phyloP scores from a whole-genome alignment of 805 yeast species.

The Lipomyces japonicus region DNA sequence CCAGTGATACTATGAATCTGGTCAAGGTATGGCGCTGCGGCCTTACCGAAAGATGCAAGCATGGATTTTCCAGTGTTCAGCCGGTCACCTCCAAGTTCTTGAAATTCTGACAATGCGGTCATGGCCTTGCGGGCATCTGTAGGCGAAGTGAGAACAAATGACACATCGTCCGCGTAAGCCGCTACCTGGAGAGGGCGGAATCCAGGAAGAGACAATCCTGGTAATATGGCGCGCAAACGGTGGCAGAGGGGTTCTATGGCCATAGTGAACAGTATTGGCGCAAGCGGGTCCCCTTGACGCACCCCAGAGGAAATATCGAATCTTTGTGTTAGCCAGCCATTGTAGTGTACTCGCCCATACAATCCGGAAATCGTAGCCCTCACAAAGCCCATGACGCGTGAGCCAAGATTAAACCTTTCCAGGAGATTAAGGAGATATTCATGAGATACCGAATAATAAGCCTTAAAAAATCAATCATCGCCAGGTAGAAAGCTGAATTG shows the following conservation, averaged over 20 bases:
- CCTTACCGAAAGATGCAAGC: background rate
- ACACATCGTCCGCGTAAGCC: constrained; percentile 1
- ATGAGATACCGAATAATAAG: background rate
- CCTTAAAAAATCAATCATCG: background rate
- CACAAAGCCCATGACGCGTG: background rate
- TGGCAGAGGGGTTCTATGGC: background rate
- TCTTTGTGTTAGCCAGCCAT: background rate
- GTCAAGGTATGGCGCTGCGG: background rate
- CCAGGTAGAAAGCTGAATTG: background rate
- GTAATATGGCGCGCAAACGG: background rate
- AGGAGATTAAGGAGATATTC: too few species aligned
- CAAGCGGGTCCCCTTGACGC: background rate
- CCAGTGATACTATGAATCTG: background rate
- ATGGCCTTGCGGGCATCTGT: background rate
- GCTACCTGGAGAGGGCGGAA: background rate
- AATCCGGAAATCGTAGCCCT: background rate
- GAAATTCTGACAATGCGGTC: background rate
- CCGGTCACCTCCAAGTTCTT: background rate
- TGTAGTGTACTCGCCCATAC: background rate
- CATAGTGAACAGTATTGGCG: background rate
- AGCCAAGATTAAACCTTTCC: background rate
- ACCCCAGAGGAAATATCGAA: background rate
- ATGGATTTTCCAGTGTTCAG: background rate
- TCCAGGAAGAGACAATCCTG: background rate
- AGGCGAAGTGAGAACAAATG: background rate